These are phyloP conservation scores for Yamadazyma sp. DNA, from an alignment of 805 yeast genomes.

Conservation along the genomic window DNA sequence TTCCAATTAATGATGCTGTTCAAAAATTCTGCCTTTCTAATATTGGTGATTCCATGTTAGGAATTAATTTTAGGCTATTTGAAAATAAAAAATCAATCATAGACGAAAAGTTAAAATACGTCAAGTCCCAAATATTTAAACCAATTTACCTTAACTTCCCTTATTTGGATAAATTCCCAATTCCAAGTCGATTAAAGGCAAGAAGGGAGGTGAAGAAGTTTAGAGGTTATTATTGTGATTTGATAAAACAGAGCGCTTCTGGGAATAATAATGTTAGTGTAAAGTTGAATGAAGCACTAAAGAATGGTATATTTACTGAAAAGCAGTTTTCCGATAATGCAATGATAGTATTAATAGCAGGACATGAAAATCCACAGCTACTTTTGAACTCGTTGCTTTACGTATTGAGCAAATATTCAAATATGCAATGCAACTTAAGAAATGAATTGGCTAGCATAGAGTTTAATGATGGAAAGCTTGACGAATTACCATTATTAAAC, in stretches of 20 bases:
- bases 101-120: conserved; percentile 37
- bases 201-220: conserved; percentile 41
- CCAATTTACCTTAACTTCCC: conserved; percentile 57
- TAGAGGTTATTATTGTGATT: conserved; percentile 30
- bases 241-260: conserved; percentile 22
- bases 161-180: conserved; percentile 46
- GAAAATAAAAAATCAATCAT: conserved; percentile 26
- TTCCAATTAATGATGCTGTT: conserved; percentile 28
- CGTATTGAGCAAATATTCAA: conserved; percentile 41
- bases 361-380: conserved; percentile 62
- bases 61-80: conserved; percentile 44
- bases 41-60: conserved; percentile 48
- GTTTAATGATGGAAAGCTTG: not conserved
- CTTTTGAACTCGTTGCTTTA: conserved; percentile 46
- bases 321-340: conserved; percentile 53
- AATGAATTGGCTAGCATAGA: conserved; percentile 6
- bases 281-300: conserved; percentile 38
- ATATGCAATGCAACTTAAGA: conserved; percentile 31
- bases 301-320: conserved; percentile 33
- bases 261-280: conserved; percentile 39
- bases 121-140: conserved; percentile 52
- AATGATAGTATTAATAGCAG: conserved; percentile 55
- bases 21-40: conserved; percentile 49
- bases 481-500: conserved; percentile 21
- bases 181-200: conserved; percentile 46